A percentile compares a stretch with the other conserved stretches of the same genome.
Conservation (phyloP, 106 monocot species). For the Dendrobium catenatum region DNA sequence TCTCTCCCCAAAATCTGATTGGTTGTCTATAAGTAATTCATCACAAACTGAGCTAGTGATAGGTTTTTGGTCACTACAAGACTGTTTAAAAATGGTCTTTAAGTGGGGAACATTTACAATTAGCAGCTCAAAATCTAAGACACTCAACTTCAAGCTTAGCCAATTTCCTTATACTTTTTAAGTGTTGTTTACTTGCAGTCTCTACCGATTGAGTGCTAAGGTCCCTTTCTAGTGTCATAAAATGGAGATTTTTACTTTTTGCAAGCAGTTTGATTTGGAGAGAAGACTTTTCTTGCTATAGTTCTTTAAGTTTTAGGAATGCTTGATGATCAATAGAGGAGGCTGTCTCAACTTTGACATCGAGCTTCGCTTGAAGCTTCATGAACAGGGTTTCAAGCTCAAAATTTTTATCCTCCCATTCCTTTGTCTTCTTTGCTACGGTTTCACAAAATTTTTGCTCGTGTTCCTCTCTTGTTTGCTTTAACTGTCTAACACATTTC, state of each 20-base stretch:
- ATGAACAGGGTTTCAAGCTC: conserved; percentile 13
- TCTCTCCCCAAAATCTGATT: conserved; percentile 10
- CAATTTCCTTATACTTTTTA: conserved; percentile 51
- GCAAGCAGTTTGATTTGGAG: conserved; percentile 23
- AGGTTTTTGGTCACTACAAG: conserved; percentile 2
- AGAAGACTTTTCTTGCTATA: conserved; percentile 33
- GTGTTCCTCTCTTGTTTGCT: conserved; percentile 23
- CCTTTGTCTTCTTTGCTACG: conserved; percentile 4
- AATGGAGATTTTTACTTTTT: conserved; percentile 23
- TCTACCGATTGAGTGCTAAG: conserved; percentile 41
- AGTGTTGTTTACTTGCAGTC: conserved; percentile 39
- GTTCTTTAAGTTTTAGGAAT: conserved; percentile 22
- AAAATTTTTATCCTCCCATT: conserved; percentile 23
- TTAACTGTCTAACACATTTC: conserved; percentile 25
- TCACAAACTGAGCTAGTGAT: conserved; percentile 1
- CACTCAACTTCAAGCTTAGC: conserved; percentile 61
- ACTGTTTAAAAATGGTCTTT: background rate
- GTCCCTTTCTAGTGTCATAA: conserved; percentile 32
- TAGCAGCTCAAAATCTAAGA: conserved; percentile 18
- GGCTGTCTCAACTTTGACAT: conserved; percentile 13
- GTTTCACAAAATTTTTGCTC: conserved; percentile 11
- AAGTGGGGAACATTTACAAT: conserved; percentile 13
- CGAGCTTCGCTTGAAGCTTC: conserved; percentile 19
- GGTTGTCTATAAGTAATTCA: conserved; percentile 22
- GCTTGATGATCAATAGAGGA: conserved; percentile 19